Base-by-base conservation (phyloP, 805 yeast species). In the Myxozyma neotropica region DNA sequence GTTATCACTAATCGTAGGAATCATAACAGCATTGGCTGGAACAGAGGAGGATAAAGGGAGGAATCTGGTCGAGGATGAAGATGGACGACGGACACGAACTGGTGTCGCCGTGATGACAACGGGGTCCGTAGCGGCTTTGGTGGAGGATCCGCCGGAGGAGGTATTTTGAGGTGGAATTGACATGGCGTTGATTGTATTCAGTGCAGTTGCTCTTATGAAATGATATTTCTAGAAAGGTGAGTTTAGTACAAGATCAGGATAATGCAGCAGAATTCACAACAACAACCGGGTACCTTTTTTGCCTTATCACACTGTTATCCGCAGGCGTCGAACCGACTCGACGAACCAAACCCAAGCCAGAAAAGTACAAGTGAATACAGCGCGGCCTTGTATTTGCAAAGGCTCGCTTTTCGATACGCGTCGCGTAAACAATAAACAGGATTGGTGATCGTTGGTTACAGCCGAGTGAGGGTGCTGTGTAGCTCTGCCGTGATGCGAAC, bases 21-120 rank as follows among this genome's bases (percentile, higher is more conserved):
- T 35, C 38, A 23, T 21, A 31, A n/a, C 38, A 24, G 29, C 19
- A 39, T 15, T 15, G 27, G 33, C 12, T 46, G 38, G 35, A 24
- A 15, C 35, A 43, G 35, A 8, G 21, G 33, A 23, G 33, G 45
- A n/a, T 33, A 44, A 12, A 15, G 36, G 39, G 42, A 17, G 23
- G 35, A 47, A 47, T 1, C 29, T 13, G 17, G 38, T 7, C 1
- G 51, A 7, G 15, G 51, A 19, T 24, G 29, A 10, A 13, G 51
- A 17, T n/a, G 45, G 57, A 13, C 54, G 54, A 17, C 48, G 54
- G 15, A 55, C 58, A 3, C 38, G 53, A n/a, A 54, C 58, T 15
- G 59, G 54, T 17, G 50, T 55, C 43, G 59, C 54, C 27, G 54
- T 48, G 49, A 49, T 33, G 48, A 49, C 54, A 38, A 44, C 43